Base-by-base conservation (phyloP, 148 eudicot species). In the Vaccinium macrocarpon region DNA sequence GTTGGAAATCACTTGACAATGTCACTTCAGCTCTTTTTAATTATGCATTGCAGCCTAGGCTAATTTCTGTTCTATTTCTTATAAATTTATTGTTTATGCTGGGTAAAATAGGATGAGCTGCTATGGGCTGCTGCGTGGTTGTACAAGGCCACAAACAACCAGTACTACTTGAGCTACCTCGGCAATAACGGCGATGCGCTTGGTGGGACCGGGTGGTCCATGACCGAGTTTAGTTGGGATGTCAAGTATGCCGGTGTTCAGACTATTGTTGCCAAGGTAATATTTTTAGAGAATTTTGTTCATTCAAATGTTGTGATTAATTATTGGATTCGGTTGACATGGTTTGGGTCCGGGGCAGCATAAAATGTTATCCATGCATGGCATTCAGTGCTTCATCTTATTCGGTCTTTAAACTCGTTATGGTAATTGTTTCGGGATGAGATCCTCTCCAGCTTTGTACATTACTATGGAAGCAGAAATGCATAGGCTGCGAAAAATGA, bases 241-340 rank as follows among this genome's bases (percentile, higher is more conserved):
- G 98, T 95, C 75, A 97, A 97, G 87, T 97, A 97, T 81, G 98
- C 99, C 4, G 99, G 99, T 90, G 98, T 97, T 70, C 99, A 97
- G 84, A 93, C 96, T 84, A 92, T 97, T 7, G 98, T 95, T 84
- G 94, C 99, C 59, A 93, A 97, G 99, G 98, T 95, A 90, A 6
- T 14, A 0, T 42, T 6, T 8, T 3, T 12, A 0, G 2, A 55
- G 12, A 14, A 11, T 21, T 52, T 19, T 8, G 21, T 2, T 50
- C 25, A 11, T 77, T n/a, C 15, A 15, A 51, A 32, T 25, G 27
- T n/a, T n/a, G 13, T 48, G 79, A 49, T 23, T 5, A 21, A n/a
- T 76, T 21, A 7, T 76, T 48, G 3, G 1, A 48, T 46, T 13
- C 19, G 12, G 48, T 18, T 46, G 6, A 74, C 15, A 56, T 56